A percentile compares a stretch with the other conserved stretches of the same genome.
These are phyloP conservation scores for Pythium sukuiense DNA, from an alignment of 352 stramenopile genomes.

Conservation along the genomic window DNA sequence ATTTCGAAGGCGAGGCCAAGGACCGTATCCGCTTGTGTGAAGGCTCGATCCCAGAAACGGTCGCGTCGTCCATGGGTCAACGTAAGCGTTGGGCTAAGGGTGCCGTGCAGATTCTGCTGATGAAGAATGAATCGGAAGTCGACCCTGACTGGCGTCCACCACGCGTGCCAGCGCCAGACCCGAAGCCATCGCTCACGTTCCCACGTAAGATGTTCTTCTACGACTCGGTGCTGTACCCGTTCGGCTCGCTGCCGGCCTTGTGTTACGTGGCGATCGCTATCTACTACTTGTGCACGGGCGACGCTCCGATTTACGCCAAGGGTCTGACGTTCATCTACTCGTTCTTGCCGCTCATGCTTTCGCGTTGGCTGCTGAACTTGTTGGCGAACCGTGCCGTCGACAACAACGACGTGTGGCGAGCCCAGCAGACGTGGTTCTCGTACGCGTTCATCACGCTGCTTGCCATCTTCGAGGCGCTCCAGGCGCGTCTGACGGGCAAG, in stretches of 20 bases:
- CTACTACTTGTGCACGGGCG: constrained; percentile 86
- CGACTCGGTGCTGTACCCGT: constrained; percentile 88
- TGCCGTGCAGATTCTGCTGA: constrained; percentile 86
- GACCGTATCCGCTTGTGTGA: constrained; percentile 86
- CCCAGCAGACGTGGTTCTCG: constrained; percentile 90
- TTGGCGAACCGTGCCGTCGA: constrained; percentile 85
- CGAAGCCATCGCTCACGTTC: constrained; percentile 79
- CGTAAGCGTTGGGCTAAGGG: constrained; percentile 90
- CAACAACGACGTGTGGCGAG: constrained; percentile 89
- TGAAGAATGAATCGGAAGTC: constrained; percentile 89
- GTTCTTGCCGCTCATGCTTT: constrained; percentile 84
- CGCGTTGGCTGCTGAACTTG: constrained; percentile 81
- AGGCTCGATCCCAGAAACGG: constrained; percentile 80
- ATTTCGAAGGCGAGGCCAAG: constrained; percentile 85
- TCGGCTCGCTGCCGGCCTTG: constrained; percentile 83
- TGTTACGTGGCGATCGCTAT: constrained; percentile 85
- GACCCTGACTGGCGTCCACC: constrained; percentile 86
- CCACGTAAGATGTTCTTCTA: constrained; percentile 91
- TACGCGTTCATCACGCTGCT: constrained; percentile 90
- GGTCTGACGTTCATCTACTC: constrained; percentile 82
- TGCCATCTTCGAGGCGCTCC: constrained; percentile 80
- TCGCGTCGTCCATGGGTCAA: constrained; percentile 84
- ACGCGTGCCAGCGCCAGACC: constrained; percentile 77
- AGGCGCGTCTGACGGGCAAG: constrained; percentile 79
- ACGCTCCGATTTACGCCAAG: constrained; percentile 84